Conservation (phyloP, 495 filamentous ascomycete species). For the Poronia punctata region DNA sequence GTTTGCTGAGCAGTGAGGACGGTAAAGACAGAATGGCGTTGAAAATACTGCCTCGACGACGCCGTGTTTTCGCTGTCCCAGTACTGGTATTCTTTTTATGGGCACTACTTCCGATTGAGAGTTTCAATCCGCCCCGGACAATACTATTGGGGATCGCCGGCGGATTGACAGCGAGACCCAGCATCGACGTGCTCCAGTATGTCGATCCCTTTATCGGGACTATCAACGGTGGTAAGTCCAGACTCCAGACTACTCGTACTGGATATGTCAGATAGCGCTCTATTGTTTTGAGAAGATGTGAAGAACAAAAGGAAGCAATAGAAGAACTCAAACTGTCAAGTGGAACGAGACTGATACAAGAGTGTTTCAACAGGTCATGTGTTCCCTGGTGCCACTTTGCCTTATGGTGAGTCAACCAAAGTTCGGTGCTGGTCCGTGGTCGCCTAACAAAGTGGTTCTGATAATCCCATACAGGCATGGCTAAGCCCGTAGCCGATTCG, state of each 20-base stretch:
- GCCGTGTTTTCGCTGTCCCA: slow-evolving; percentile 24
- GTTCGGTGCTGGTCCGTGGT: slow-evolving; percentile 4
- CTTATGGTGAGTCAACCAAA: slow-evolving; percentile 48
- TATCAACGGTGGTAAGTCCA: slow-evolving; percentile 46
- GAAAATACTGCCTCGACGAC: slow-evolving; percentile 29
- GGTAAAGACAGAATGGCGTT: too few species aligned
- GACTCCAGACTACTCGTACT: neutral
- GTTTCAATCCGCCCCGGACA: slow-evolving; percentile 24
- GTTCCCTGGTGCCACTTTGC: slow-evolving; percentile 63
- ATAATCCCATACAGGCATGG: slow-evolving; percentile 42
- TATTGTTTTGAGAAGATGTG: too few species aligned
- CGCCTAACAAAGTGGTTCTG: neutral
- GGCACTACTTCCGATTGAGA: slow-evolving; percentile 22
- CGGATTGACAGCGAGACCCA: slow-evolving; percentile 12
- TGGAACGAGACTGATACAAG: slow-evolving; percentile 1
- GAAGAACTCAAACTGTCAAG: too few species aligned
- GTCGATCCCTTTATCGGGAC: slow-evolving; percentile 56
- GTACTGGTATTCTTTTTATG: slow-evolving; percentile 22
- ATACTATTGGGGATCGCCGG: slow-evolving; percentile 9
- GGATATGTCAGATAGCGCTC: neutral
- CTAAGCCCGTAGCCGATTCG: slow-evolving; percentile 60
- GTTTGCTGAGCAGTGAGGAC: too few species aligned
- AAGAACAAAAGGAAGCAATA: too few species aligned
- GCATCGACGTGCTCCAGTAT: slow-evolving; percentile 30
- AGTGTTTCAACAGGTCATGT: slow-evolving; percentile 45